These are phyloP conservation scores for Lecanoromycetidae sp. DNA, from an alignment of 2,329 filamentous ascomycete species.

Conservation along the genomic window DNA sequence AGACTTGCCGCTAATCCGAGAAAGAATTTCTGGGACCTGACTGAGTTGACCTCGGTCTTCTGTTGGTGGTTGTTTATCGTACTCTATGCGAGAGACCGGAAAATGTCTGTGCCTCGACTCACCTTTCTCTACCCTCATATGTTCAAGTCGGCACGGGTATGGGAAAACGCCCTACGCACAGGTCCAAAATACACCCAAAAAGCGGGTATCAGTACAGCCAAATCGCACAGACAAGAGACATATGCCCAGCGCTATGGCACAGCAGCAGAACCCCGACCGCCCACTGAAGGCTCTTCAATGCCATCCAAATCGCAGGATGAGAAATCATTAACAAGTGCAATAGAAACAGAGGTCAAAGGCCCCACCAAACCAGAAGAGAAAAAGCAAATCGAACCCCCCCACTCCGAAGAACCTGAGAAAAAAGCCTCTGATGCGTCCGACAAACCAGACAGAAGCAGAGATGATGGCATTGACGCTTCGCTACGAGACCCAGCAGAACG, in stretches of 20 bases:
- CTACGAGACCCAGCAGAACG: constrained; percentile 4
- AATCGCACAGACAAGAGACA: constrained; percentile 27
- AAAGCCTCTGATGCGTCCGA: neutral
- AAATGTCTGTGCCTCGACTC: constrained; percentile 51
- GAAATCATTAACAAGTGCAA: constrained; percentile 2
- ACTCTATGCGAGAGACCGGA: no score
- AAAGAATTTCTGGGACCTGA: no score
- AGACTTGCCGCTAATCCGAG: no score
- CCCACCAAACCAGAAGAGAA: constrained; percentile 9
- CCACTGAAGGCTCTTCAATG: constrained; percentile 23
- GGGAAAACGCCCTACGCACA: constrained; percentile 31
- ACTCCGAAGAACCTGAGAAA: constrained; percentile 11
- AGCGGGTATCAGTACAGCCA: constrained; percentile 29
- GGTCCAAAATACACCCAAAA: constrained; percentile 22
- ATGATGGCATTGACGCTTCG: constrained; percentile 1
- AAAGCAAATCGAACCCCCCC: constrained; percentile 11
- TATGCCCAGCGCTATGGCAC: constrained; percentile 36
- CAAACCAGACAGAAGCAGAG: neutral
- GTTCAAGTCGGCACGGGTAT: constrained; percentile 44
- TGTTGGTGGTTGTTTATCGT: no score
- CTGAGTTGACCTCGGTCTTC: no score
- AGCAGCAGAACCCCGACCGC: constrained; percentile 31
- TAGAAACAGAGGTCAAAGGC: constrained; percentile 16
- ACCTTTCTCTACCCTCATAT: constrained; percentile 59
- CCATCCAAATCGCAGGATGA: constrained; percentile 23